phyloP scores from a whole-genome alignment of 805 yeast genomes.

The Isabelozyma pseudorhagii region DNA sequence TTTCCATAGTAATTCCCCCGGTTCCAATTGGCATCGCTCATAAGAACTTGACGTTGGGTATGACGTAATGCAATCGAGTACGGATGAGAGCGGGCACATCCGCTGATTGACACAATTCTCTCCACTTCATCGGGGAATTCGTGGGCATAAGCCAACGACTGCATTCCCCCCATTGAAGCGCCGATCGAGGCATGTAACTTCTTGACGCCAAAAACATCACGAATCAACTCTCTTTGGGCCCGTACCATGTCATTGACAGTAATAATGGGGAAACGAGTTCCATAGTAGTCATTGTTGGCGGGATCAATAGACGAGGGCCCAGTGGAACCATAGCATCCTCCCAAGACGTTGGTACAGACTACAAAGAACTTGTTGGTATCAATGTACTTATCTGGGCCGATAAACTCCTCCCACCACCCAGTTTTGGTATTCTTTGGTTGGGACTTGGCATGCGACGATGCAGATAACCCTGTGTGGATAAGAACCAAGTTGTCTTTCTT shows the following conservation, averaged over 20 bases:
- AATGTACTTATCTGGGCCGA: constrained; percentile 76
- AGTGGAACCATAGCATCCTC: constrained; percentile 94
- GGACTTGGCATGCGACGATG: constrained; percentile 90
- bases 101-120: constrained; percentile 76
- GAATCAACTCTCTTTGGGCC: constrained; percentile 73
- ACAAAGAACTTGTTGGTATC: constrained; percentile 82
- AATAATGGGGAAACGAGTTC: constrained; percentile 82
- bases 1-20: constrained; percentile 80
- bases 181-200: constrained; percentile 81
- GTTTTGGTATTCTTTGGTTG: constrained; percentile 62
- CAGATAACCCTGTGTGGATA: constrained; percentile 87
- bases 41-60: constrained; percentile 86
- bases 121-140: constrained; percentile 78
- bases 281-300: constrained; percentile 62
- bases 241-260: constrained; percentile 89
- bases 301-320: constrained; percentile 87
- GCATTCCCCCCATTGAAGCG: constrained; percentile 99
- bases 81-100: constrained; percentile 93
- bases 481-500: constrained; percentile 69
- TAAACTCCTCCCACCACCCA: constrained; percentile 97
- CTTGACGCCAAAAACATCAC: constrained; percentile 56
- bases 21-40: constrained; percentile 95
- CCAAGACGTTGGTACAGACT: constrained; percentile 86
- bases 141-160: constrained; percentile 80
- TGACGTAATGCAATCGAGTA: constrained; percentile 91